These are phyloP conservation scores for Penicillium sp. DNA, from an alignment of 2,329 filamentous ascomycete genomes.

Conservation along the genomic window DNA sequence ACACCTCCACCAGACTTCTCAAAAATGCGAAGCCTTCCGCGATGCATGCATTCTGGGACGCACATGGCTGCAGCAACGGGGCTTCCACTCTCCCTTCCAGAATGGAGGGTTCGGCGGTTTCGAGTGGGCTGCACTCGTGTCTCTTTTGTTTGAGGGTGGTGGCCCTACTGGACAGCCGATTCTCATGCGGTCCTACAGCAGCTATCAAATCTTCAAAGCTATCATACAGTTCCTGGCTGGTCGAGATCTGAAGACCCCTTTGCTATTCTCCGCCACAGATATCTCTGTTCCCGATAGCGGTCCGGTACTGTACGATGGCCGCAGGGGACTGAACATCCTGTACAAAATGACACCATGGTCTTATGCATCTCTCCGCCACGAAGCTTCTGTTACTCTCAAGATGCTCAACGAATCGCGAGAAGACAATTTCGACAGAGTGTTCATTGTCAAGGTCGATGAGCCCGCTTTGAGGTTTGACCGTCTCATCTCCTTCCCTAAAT, in stretches of 20 bases:
- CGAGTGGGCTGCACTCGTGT: constrained; percentile 83
- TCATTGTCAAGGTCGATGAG: constrained; percentile 67
- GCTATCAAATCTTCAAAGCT: constrained; percentile 93
- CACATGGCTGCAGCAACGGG: constrained; percentile 87
- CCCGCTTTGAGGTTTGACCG: constrained; percentile 61
- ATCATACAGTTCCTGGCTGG: constrained; percentile 83
- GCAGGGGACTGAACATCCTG: constrained; percentile 75
- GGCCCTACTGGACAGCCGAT: constrained; percentile 71
- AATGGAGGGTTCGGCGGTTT: constrained; percentile 89
- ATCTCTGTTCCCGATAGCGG: constrained; percentile 46
- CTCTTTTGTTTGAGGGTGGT: constrained; percentile 78
- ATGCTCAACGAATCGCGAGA: constrained; percentile 74
- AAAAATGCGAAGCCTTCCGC: constrained; percentile 71
- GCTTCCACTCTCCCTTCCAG: constrained; percentile 71
- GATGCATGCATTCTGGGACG: constrained; percentile 86
- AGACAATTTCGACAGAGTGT: constrained; percentile 83
- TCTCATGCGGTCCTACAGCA: constrained; percentile 80
- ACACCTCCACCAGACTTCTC: constrained; percentile 70
- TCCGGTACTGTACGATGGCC: constrained; percentile 80
- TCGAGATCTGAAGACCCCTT: constrained; percentile 73
- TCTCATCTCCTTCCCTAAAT: constrained; percentile 43
- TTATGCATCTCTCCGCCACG: constrained; percentile 71
- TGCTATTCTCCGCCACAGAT: constrained; percentile 46
- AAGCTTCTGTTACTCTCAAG: constrained; percentile 74
- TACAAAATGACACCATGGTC: constrained; percentile 93